Evolutionary conservation across 2,329 filamentous ascomycete genomes (phyloP), one percentile per base, ranked within the genome.

Genomic region (Curvularia hawaiiensis): DNA sequence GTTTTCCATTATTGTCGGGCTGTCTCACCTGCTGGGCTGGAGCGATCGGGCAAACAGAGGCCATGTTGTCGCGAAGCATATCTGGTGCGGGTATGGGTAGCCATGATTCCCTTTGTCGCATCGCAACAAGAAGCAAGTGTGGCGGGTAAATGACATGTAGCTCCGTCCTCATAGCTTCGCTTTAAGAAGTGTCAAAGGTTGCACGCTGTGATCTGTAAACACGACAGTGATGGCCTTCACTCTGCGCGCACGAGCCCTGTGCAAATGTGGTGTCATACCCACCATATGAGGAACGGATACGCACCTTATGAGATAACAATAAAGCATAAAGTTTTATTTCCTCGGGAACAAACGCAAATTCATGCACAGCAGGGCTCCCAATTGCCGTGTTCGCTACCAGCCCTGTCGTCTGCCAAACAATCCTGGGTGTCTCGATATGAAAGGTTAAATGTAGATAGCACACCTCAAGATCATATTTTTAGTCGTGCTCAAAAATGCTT

Each of bases 11-110:
- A 5, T 38, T 16, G 10, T 39, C 14, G 18, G 30, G 9, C 14
- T n/a, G 44, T 41, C 20, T 54, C 16, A 26, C 41, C 52, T 41
- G 45, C 44, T 20, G 50, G 22, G 24, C 24, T 54, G 39, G 14
- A 33, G 40, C 26, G 12, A 38, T 30, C 38, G 43, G 31, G 33
- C n/a, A 52, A 33, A 20, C 41, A 35, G 22, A 43, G 22, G 11
- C 28, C 22, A 28, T 28, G 14, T 28, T 45, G 50, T 44, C 22
- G 33, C 16, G 18, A 44, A 10, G 26, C 24, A 28, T 26, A 30
- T 31, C 11, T 22, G 18, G 38, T 22, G 11, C 43, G 24, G 18
- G 14, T 30, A 20, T 46, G 12, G 7, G 12, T 31, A 20, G 24
- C 41, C 39, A 33, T 30, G 24, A 33, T 35, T 40, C 16, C 33